Evolutionary conservation across 441 rosid species (phyloP).

Genomic region (Hura crepitans): DNA sequence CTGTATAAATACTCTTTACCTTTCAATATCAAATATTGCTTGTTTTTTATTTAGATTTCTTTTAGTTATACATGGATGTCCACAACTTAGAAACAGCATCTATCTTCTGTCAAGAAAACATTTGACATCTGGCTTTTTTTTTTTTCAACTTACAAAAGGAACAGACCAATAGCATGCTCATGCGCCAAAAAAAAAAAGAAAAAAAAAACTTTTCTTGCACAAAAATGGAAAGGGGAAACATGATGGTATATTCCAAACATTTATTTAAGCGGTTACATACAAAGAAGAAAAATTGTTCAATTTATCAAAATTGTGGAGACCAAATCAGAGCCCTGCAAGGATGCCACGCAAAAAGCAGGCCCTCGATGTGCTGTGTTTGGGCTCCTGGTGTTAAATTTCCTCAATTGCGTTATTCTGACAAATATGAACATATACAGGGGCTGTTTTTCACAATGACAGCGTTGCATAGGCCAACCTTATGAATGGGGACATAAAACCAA

Average conservation of each 20-base stretch:
- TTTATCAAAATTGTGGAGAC: not conserved
- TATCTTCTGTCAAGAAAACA: not conserved
- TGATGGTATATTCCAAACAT: constrained; percentile 2
- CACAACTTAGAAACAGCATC: not conserved
- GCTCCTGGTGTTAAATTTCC: not conserved
- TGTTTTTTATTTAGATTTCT: too few relatives aligned
- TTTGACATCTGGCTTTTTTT: not conserved
- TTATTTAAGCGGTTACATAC: not conserved
- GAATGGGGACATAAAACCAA: too few relatives aligned
- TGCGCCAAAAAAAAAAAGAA: too few relatives aligned
- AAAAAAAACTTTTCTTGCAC: not conserved
- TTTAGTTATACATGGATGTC: not conserved
- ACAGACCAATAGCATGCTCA: not conserved
- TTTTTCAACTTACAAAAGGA: not conserved
- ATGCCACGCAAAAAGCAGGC: not conserved
- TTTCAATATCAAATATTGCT: too few relatives aligned
- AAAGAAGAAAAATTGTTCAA: not conserved
- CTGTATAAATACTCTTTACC: not conserved
- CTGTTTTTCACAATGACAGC: not conserved
- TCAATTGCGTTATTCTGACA: not conserved
- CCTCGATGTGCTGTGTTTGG: not conserved
- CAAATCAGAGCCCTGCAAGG: not conserved
- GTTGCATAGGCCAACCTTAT: not conserved
- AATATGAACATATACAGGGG: not conserved
- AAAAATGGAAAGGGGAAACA: not conserved